A percentile compares a stretch with the other conserved stretches of the same genome.
Conservation (phyloP, 2,329 filamentous ascomycete species). For the Apiospora hydei region DNA sequence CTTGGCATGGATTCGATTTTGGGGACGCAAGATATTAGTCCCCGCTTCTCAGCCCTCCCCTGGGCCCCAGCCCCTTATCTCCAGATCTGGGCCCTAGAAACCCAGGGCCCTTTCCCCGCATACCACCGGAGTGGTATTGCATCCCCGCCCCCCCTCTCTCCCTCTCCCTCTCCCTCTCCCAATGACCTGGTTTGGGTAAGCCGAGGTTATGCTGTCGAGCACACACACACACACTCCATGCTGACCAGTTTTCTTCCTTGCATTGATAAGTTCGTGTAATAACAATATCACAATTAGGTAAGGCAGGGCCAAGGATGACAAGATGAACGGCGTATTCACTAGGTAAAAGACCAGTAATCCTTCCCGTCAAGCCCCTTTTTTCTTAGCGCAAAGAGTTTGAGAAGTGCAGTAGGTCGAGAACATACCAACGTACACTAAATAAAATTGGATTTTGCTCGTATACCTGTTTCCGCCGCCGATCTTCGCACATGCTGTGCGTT, state of each 20-base stretch:
- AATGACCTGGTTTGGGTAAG: not conserved
- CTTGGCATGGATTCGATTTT: not conserved
- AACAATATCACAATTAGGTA: not conserved
- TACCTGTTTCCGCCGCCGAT: not conserved
- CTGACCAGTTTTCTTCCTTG: not conserved
- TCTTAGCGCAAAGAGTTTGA: not conserved
- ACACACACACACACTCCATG: not conserved
- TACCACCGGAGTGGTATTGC: not conserved
- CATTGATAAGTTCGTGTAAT: not conserved
- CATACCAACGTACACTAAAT: not conserved
- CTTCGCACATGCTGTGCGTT: not conserved
- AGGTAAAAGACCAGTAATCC: not conserved
- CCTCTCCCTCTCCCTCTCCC: not conserved
- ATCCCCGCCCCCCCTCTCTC: not conserved
- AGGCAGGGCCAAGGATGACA: not conserved
- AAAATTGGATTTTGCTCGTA: not conserved
- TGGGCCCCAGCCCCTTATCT: not conserved
- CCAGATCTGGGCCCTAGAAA: not conserved
- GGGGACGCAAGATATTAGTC: not conserved
- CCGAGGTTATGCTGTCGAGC: not conserved
- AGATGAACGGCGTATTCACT: not conserved
- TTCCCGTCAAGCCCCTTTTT: not conserved
- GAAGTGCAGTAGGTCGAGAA: not conserved
- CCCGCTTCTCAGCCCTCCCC: conserved; percentile 2
- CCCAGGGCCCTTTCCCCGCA: not conserved